Conservation (phyloP, 345 rosid species). For the Cochlearia excelsa region DNA sequence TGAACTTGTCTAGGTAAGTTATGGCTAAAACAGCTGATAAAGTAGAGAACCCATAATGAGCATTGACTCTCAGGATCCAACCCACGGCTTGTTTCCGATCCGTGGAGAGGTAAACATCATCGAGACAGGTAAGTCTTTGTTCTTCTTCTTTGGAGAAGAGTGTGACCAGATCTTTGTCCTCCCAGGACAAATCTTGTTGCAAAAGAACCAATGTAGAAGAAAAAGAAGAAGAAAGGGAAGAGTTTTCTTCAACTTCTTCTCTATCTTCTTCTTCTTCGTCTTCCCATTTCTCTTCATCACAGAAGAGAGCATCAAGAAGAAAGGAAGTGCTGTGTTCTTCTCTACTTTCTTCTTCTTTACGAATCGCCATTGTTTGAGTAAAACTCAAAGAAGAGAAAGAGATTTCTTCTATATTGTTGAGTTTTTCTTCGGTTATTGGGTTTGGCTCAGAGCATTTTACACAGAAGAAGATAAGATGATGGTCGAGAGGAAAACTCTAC, state of each 20-base stretch:
- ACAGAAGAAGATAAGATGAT: conserved; percentile 32
- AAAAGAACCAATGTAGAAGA: conserved; percentile 40
- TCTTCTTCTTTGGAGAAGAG: conserved; percentile 62
- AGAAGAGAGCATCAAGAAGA: conserved; percentile 59
- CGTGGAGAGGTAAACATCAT: conserved; percentile 33
- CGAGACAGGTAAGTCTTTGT: conserved; percentile 31
- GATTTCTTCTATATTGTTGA: conserved; percentile 19
- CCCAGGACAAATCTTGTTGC: conserved; percentile 73
- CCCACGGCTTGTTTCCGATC: conserved; percentile 66
- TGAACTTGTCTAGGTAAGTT: conserved; percentile 81
- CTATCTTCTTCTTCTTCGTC: conserved; percentile 44
- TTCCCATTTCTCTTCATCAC: conserved; percentile 73
- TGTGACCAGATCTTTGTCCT: conserved; percentile 66
- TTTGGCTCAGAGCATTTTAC: conserved; percentile 29
- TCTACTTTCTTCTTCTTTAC: conserved; percentile 28
- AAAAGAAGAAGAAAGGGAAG: conserved; percentile 30
- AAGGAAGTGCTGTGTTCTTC: conserved; percentile 35
- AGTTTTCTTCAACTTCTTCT: conserved; percentile 30
- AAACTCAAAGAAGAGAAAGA: conserved; percentile 37
- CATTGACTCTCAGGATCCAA: conserved; percentile 73
- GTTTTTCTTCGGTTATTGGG: conserved; percentile 17
- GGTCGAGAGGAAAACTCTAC: conserved; percentile 24
- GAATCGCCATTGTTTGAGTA: conserved; percentile 51
- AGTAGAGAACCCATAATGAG: conserved; percentile 62
- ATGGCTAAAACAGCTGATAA: conserved; percentile 73